Evolutionary conservation across 768 basidiomycete genomes (phyloP).

Genomic region (Thelephora ganbajun): DNA sequence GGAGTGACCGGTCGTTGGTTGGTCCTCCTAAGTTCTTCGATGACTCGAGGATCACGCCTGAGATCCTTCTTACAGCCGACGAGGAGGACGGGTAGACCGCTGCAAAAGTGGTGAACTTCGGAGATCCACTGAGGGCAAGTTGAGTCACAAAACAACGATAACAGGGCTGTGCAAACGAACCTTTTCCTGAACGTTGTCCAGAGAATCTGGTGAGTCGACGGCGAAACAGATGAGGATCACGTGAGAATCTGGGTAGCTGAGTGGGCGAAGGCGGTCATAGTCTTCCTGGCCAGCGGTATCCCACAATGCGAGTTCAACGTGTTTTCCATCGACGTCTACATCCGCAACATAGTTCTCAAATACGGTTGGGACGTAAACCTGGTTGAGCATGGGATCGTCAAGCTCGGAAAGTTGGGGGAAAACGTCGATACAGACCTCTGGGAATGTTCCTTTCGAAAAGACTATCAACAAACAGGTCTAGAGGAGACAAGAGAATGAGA

Average conservation of each 20-base stretch:
- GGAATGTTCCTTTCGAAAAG: constrained; percentile 93
- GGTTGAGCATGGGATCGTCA: background rate
- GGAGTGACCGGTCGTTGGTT: constrained; percentile 89
- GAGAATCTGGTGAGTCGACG: constrained; percentile 92
- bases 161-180: constrained; percentile 27
- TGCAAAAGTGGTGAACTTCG: constrained; percentile 96
- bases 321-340: constrained; percentile 96
- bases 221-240: constrained; percentile 99
- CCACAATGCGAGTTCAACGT: constrained; percentile 97
- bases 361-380: constrained; percentile 99
- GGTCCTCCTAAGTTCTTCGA: constrained; percentile 89
- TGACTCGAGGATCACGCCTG: constrained; percentile 81
- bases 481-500: constrained; percentile 4
- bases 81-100: constrained; percentile 87
- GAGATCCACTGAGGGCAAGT: constrained; percentile 73
- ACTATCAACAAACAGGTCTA: constrained; percentile 91
- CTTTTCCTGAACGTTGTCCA: constrained; percentile 99
- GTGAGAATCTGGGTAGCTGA: constrained; percentile 97
- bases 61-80: constrained; percentile 99
- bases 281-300: constrained; percentile 99
- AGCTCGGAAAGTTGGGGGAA: background rate
- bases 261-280: constrained; percentile 94
- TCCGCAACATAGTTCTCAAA: constrained; percentile 99
- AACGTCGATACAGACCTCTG: constrained; percentile 46
- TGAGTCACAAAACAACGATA: constrained; percentile 1